These are phyloP conservation scores for Monosporascus sp. DNA, from an alignment of 2,329 filamentous ascomycete species.

Conservation along the genomic window DNA sequence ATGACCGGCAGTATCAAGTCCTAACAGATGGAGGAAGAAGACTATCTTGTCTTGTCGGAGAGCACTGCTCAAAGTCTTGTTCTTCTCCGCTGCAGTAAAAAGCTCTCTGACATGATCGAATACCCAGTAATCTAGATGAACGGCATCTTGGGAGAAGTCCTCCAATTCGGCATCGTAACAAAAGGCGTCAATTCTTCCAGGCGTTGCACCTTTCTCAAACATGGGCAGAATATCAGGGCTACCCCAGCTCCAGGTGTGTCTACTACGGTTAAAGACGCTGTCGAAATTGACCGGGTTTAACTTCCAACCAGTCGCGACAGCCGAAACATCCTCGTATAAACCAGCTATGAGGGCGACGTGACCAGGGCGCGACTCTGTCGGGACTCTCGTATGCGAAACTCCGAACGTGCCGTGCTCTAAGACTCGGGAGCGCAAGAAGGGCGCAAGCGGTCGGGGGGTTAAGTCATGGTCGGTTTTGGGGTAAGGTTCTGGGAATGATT, in stretches of 20 bases:
- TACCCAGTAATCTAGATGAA: constrained; percentile 84
- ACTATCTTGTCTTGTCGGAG: constrained; percentile 81
- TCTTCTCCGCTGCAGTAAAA: constrained; percentile 73
- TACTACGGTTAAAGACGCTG: constrained; percentile 94
- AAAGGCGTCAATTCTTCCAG: constrained; percentile 80
- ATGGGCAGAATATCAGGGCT: constrained; percentile 96
- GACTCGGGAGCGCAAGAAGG: constrained; percentile 84
- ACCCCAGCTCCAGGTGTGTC: constrained; percentile 98
- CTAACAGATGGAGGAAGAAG: constrained; percentile 91
- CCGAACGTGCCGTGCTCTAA: constrained; percentile 91
- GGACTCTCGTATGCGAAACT: constrained; percentile 92
- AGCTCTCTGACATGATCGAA: constrained; percentile 89
- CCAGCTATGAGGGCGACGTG: constrained; percentile 97
- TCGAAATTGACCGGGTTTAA: constrained; percentile 97
- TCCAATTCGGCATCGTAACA: constrained; percentile 81
- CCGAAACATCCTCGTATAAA: constrained; percentile 94
- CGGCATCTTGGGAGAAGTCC: constrained; percentile 81
- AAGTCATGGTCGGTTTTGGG: constrained; percentile 59
- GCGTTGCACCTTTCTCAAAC: constrained; percentile 90
- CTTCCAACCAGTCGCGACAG: constrained; percentile 97
- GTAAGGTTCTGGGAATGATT: constrained; percentile 85
- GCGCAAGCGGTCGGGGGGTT: constrained; percentile 75
- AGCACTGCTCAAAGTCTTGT: constrained; percentile 66
- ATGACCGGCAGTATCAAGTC: constrained; percentile 87
- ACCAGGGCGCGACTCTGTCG: constrained; percentile 91